Percentiles rank a stretch among this genome's conserved stretches.
phyloP scores from a whole-genome alignment of 2,329 filamentous ascomycete species.

The Alternaria sp. region DNA sequence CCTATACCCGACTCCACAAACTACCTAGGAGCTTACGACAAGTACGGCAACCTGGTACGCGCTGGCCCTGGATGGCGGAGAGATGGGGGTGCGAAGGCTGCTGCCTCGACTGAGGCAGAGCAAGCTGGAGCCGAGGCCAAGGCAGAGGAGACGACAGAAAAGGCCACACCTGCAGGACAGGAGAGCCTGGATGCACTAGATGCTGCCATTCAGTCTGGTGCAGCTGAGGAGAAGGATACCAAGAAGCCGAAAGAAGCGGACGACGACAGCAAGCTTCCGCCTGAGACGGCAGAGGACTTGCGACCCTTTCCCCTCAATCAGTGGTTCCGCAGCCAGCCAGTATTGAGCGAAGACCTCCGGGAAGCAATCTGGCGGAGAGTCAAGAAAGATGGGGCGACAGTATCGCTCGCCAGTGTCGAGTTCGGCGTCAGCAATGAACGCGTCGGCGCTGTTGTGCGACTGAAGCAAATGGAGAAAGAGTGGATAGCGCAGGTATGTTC shows the following conservation, averaged over 20 bases:
- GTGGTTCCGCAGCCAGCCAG: slow-evolving; percentile 71
- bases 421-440: slow-evolving; percentile 81
- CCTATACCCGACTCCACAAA: slow-evolving; percentile 60
- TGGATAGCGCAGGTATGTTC: slow-evolving; percentile 76
- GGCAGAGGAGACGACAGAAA: slow-evolving; percentile 23
- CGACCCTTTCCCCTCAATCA: slow-evolving; percentile 77
- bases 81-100: slow-evolving; percentile 22
- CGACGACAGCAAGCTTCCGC: slow-evolving; percentile 33
- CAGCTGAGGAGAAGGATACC: slow-evolving; percentile 25
- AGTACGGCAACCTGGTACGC: slow-evolving; percentile 55
- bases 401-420: slow-evolving; percentile 79
- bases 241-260: slow-evolving; percentile 14
- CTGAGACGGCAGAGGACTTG: slow-evolving; percentile 43
- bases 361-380: slow-evolving; percentile 77
- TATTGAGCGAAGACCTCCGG: slow-evolving; percentile 75
- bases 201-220: slow-evolving; percentile 26
- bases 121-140: slow-evolving; percentile 10
- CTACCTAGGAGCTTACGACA: slow-evolving; percentile 62
- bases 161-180: slow-evolving; percentile 38
- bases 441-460: slow-evolving; percentile 81
- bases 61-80: slow-evolving; percentile 31
- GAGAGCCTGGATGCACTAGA: slow-evolving; percentile 40
- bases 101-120: slow-evolving; percentile 13
- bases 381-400: slow-evolving; percentile 64
- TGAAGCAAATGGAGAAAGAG: slow-evolving; percentile 85